A percentile compares a stretch with the other conserved stretches of the same genome.
Evolutionary conservation across 2,329 filamentous ascomycete species (phyloP).

Genomic region (Nannizziopsis barbatae): DNA sequence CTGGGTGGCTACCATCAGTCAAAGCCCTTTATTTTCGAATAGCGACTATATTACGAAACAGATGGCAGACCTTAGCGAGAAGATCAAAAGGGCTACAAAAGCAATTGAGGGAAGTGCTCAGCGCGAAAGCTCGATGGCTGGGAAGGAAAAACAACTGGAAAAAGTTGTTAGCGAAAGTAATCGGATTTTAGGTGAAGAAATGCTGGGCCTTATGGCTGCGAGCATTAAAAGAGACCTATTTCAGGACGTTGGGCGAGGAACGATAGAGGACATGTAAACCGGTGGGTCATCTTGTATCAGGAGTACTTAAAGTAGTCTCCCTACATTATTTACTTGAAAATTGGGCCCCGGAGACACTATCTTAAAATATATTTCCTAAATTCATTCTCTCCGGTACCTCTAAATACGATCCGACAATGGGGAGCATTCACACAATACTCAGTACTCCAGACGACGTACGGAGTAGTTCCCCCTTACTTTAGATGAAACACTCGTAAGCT

Average conservation of each 20-base stretch:
- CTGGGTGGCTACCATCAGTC: constrained; percentile 72
- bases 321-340: too few species aligned
- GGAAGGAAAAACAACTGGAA: constrained; percentile 39
- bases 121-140: constrained; percentile 17
- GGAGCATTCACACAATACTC: too few species aligned
- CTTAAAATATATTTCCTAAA: too few species aligned
- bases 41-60: constrained; percentile 88
- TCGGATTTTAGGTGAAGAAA: constrained; percentile 47
- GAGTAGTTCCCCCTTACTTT: too few species aligned
- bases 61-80: constrained; percentile 75
- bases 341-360: too few species aligned
- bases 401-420: too few species aligned
- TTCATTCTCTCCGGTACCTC: too few species aligned
- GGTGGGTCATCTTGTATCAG: neutral
- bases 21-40: constrained; percentile 81
- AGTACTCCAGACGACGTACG: too few species aligned
- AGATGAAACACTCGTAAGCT: too few species aligned
- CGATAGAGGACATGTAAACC: neutral
- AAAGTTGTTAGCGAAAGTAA: constrained; percentile 47
- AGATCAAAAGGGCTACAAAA: constrained; percentile 57
- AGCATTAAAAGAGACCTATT: constrained; percentile 45
- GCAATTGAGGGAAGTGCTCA: constrained; percentile 24
- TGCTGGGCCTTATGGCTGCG: constrained; percentile 36
- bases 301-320: neutral
- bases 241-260: constrained; percentile 26